Evolutionary conservation across 768 basidiomycete genomes (phyloP).

Genomic region (Guyanaporus albipodus): DNA sequence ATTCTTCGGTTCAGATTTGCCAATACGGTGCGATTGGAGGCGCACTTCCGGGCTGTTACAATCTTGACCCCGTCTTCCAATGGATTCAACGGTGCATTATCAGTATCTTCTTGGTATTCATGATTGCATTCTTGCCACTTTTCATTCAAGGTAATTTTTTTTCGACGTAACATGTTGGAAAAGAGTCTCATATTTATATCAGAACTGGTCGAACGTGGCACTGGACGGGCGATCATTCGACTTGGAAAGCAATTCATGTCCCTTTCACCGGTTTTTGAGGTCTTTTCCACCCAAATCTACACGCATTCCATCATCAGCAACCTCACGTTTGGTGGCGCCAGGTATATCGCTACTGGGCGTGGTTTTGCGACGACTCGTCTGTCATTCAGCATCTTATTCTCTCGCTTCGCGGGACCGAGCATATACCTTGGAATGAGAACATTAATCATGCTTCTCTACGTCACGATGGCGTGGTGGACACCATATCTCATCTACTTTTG

Average conservation of each 20-base stretch:
- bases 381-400: constrained; percentile 92
- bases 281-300: constrained; percentile 97
- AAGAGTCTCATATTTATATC: constrained; percentile 6
- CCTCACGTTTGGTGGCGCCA: constrained; percentile 94
- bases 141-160: constrained; percentile 80
- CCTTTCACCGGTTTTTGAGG: constrained; percentile 92
- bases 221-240: constrained; percentile 86
- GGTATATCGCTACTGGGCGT: constrained; percentile 98
- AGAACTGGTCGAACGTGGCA: constrained; percentile 96
- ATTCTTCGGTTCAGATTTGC: constrained; percentile 77
- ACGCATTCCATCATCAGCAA: constrained; percentile 97
- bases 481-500: constrained; percentile 97
- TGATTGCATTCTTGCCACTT: constrained; percentile 92
- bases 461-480: constrained; percentile 89
- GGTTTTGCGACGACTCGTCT: constrained; percentile 97
- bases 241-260: constrained; percentile 93
- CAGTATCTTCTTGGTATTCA: constrained; percentile 97
- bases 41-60: constrained; percentile 89
- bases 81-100: constrained; percentile 98
- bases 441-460: constrained; percentile 87
- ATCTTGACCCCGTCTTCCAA: constrained; percentile 85
- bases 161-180: constrained; percentile 11
- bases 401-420: constrained; percentile 96
- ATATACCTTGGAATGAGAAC: constrained; percentile 97
- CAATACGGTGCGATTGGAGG: constrained; percentile 68